These are phyloP conservation scores for Candida oleophila DNA, from an alignment of 805 yeast genomes.

Conservation along the genomic window DNA sequence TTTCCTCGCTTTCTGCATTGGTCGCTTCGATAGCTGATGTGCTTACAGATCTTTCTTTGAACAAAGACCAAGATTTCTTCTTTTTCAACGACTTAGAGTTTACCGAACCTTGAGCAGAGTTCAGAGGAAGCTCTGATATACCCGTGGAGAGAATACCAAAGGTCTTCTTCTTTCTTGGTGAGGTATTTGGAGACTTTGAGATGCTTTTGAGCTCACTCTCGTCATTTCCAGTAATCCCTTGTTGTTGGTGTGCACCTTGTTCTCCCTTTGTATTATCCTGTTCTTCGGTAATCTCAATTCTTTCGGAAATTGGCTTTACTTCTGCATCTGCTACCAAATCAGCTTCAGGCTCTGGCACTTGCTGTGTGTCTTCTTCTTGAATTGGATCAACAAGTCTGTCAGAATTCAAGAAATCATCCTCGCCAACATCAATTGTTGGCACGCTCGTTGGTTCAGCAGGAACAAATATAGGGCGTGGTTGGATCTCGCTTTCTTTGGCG, in stretches of 20 bases:
- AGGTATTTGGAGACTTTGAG: not conserved
- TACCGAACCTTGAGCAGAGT: conserved; percentile 7
- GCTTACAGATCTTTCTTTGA: conserved; percentile 29
- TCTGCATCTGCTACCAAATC: not conserved
- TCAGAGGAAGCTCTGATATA: not conserved
- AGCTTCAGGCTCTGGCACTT: not conserved
- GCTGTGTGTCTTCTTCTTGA: not conserved
- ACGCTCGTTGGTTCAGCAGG: not conserved
- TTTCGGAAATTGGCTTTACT: not conserved
- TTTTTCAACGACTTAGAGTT: conserved; percentile 22
- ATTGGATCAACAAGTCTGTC: not conserved
- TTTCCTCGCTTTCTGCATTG: not conserved
- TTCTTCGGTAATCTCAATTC: not conserved
- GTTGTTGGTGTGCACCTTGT: not conserved
- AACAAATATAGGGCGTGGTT: not conserved
- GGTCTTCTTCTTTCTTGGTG: conserved; percentile 10
- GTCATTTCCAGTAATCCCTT: not conserved
- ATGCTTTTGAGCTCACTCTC: conserved; percentile 1
- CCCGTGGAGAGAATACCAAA: conserved; percentile 10
- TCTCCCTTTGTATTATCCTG: not conserved
- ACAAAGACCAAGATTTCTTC: conserved; percentile 45
- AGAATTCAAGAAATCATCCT: conserved; percentile 3
- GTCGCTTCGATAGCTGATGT: conserved; percentile 25
- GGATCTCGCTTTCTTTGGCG: conserved; percentile 10
- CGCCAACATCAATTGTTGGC: not conserved